A percentile compares a stretch with the other conserved stretches of the same genome.
These are phyloP conservation scores for Neoscytalidium dimidiatum DNA, from an alignment of 2,329 filamentous ascomycete genomes.

Conservation along the genomic window DNA sequence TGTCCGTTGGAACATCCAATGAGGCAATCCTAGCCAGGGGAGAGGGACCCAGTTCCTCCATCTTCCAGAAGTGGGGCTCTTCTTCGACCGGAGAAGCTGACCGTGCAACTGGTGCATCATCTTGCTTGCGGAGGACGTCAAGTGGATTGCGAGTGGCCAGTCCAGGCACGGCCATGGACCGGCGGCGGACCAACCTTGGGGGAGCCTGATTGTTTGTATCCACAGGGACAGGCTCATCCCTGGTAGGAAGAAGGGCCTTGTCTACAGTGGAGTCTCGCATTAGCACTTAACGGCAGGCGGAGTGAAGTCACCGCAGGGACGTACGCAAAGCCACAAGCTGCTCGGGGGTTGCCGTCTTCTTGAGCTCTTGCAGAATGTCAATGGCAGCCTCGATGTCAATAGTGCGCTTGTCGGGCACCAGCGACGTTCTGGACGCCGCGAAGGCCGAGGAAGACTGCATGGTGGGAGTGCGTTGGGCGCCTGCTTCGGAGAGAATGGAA, in stretches of 20 bases:
- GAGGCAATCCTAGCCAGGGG: slow-evolving; percentile 28
- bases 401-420: slow-evolving; percentile 30
- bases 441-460: not conserved
- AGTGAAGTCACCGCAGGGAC: slow-evolving; percentile 19
- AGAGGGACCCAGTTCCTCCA: slow-evolving; percentile 27
- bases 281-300: not conserved
- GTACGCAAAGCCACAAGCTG: slow-evolving; percentile 48
- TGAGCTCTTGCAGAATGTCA: slow-evolving; percentile 48
- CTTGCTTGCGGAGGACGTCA: slow-evolving; percentile 37
- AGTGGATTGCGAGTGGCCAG: slow-evolving; percentile 36
- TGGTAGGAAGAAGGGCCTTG: slow-evolving; percentile 21
- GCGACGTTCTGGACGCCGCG: slow-evolving; percentile 30
- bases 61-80: slow-evolving; percentile 36
- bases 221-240: slow-evolving; percentile 19
- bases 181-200: slow-evolving; percentile 33
- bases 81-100: slow-evolving; percentile 29
- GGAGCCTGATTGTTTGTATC: slow-evolving; percentile 26
- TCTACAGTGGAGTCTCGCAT: slow-evolving; percentile 1
- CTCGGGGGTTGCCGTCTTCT: slow-evolving; percentile 50
- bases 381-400: slow-evolving; percentile 50
- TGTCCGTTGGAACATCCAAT: slow-evolving; percentile 31
- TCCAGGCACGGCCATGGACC: slow-evolving; percentile 45
- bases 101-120: slow-evolving; percentile 28
- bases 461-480: slow-evolving; percentile 26
- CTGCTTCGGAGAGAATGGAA: slow-evolving; percentile 29